Base-by-base conservation (phyloP, 805 yeast genomes). In the Jamesozyma jinghongensis region DNA sequence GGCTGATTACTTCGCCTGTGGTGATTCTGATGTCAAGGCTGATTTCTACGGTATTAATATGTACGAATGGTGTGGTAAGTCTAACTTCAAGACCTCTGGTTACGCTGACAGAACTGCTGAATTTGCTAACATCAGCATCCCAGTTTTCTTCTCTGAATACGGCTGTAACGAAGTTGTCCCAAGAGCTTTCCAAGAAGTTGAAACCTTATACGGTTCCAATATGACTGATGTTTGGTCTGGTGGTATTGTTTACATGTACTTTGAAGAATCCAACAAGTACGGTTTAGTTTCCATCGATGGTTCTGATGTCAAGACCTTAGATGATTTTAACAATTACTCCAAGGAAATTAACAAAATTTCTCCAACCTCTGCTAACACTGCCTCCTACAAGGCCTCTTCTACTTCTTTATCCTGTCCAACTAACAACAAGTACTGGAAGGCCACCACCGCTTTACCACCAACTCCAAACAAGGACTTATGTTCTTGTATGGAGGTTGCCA, bases 211-310 rank as follows among this genome's bases (percentile, higher is more conserved):
- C 66, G 68, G 79, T 49, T 59, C 61, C 39, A 69, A 81, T 31
- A 83, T 83, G 92, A 81, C 87, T 48, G 81, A 72, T 61, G 81
- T 81, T 45, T 83, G 90, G 90, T 82, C 90, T 38, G 90, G 92
- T 67, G 92, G 88, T 74, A 82, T 83, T 57, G 90, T 82, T 40
- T 82, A 81, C 69, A 77, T 82, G 88, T 83, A 82, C 68, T 83
- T 76, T 66, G 73, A 83, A 68, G 90, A 83, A 68, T 67, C 65
- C 40, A 82, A 82, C 67, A 62, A 81, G 54, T 82, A 81, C 57
- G 90, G 94, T 68, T 72, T 82, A 58, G 88, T 82, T 40, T 49
- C 74, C 40, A 62, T 77, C 46, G 65, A 62, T 40, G 67, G 65
- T 47, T 61, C 59, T 49, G 44, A 61, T 13, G 81, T 79, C 44